Conservation (phyloP, 169 alveolate genomes). For the Besnoitia besnoiti region DNA sequence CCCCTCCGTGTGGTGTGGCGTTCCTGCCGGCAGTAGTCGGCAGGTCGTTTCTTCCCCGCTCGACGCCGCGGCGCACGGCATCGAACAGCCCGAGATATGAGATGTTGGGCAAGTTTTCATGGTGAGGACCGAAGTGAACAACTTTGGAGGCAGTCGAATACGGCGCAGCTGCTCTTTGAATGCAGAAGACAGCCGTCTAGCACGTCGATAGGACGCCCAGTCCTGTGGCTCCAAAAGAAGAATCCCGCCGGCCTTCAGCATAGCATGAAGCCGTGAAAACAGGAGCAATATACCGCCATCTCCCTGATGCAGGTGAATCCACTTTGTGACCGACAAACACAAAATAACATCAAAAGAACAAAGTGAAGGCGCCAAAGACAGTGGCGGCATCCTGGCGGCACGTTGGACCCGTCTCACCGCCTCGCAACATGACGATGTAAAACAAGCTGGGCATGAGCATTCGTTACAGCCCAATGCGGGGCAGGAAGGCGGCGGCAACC, state of each 20-base stretch:
- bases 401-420: background rate
- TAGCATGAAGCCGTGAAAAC: slow-evolving; percentile 5
- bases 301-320: slow-evolving; percentile 48
- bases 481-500: background rate
- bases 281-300: slow-evolving; percentile 8
- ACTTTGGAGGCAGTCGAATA: background rate
- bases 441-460: background rate
- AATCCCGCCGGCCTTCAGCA: slow-evolving; percentile 30
- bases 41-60: background rate
- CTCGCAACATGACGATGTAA: background rate
- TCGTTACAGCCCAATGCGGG: background rate
- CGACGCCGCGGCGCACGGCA: background rate
- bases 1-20: too few relatives aligned
- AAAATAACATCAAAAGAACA: background rate
- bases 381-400: background rate
- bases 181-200: background rate
- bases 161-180: slow-evolving; percentile 25
- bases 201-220: slow-evolving; percentile 34
- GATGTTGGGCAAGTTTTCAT: background rate
- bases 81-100: background rate
- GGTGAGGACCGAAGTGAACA: background rate
- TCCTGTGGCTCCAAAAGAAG: slow-evolving; percentile 48
- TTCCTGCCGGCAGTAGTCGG: too few relatives aligned
- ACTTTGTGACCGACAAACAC: slow-evolving; percentile 32
- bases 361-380: background rate